Evolutionary conservation across 1,139 yeast genomes (phyloP), one percentile per base, ranked within the genome.

Genomic region (Hemisphaericaspora subhashii): DNA sequence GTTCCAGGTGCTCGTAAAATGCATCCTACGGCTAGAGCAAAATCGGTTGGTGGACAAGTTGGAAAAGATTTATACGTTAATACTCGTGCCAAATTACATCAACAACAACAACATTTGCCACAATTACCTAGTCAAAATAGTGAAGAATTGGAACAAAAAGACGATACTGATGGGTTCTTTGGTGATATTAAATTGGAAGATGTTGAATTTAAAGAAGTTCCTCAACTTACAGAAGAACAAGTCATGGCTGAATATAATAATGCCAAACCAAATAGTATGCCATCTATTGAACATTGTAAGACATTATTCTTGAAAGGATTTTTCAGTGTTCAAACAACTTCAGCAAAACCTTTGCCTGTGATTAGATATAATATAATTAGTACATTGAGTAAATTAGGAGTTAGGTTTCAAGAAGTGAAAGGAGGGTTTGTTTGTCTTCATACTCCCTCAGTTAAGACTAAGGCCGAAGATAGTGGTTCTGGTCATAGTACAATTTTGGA

Each of bases 361-460:
- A 90, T 92, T 42, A 80, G 98, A 43, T 81, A 86, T 53, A 90
- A 86, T 55, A 82, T 92, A 35, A 86, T 92, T 24, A 77, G 81
- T 23, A 94, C 86, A 1, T 74, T 92, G 58, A 81, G 81, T 25
- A 80, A 80, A 47, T 69, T 88, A 54, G 90, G 89, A 16, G 94
- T 92, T 33, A 80, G 81, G 48, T 90, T 78, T 58, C 86, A 83
- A 47, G 98, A 92, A 62, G 95, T 92, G 17, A 85, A 85, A 54
- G 98, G 98, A 41, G 98, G 98, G 0, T 92, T 92, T 59, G 76
- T 86, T 25, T 92, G 98, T 66, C 74, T 81, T 10, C 92, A 86
- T 57, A 73, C 78, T 18, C 81, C 86, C 4, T 72, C 80, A 1
- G 54, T 67, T 21, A 66, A 63, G 39, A 55, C 42, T 21, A 28